Evolutionary conservation across 2,329 filamentous ascomycete species (phyloP), one percentile per base, ranked within the genome.

Genomic region (Fusarium dimerum): DNA sequence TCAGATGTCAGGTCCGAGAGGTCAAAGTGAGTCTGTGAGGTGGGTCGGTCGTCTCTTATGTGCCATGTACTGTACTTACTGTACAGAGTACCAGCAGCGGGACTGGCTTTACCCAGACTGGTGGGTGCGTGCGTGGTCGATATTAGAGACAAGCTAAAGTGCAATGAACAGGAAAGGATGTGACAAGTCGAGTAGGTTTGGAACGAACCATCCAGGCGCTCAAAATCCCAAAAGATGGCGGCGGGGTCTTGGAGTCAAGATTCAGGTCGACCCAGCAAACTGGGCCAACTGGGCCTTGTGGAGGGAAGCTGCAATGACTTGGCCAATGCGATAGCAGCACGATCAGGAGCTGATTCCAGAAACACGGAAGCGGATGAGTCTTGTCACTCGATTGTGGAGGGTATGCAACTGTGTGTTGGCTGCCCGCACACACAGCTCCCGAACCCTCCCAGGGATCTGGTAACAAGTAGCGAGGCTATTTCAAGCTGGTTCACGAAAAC

Each of bases 291-390:
- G 61, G 61, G 52, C 57, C 52, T 50, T 63, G 58, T 64, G 54
- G 59, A 55, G 59, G 61, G 50, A 42, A 53, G 54, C 51, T 47
- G 50, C 45, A 55, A 45, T 43, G 51, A 46, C 45, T 50, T 59
- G 59, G 50, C 59, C 54, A 57, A 61, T 59, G 51, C 45, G 16
- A 52, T 38, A 30, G 29, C 38, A 49, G 52, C 43, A 39, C 41
- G 17, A 30, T 13, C 53, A 61, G 50, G 53, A 49, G 52, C 54
- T 50, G 49, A 52, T 66, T 63, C 63, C 60, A 66, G 63, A 63
- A 59, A 59, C 52, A 54, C 52, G 61, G 63, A 53, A 64, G 53
- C 20, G 20, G 20, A 36, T 9, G 32, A 36, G 32, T 11, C 32
- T 36, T 26, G 20, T 26, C 20, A 26, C 20, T 26, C 20, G 20